Evolutionary conservation across 2,329 filamentous ascomycete species (phyloP), one percentile per base, ranked within the genome.

Genomic region (Pseudogymnoascus sp.): DNA sequence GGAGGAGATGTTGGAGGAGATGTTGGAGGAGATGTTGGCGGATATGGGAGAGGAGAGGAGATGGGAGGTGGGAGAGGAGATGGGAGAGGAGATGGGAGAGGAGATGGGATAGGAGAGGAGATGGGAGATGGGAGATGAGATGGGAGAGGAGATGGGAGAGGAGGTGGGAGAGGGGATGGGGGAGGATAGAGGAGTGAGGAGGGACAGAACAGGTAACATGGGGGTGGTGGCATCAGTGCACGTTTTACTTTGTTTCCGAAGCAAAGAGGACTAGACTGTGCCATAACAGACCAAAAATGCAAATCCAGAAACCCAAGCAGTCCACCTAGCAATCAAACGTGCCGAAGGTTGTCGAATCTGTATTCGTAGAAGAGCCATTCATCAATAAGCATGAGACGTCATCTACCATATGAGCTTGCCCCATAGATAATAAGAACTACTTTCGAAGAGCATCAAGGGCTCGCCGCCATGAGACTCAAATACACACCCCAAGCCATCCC

Each of bases 401-500:
- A 15, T 56, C 26, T 19, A 33, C 10, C 17, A 33, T 9, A 56
- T 19, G 17, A 56, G 42, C 42, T 21, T 56, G 23, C 23, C 29
- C 26, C 29, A 21, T 56, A 13, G 29, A 9, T 33, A 33, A 56
- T 19, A 3, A 33, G 0, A 21, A 7, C 50, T 19, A 2, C 17
- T 7, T 9, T 56, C 17, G 6, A 10, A 19, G 29, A 19, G 10
- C 29, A 15, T 33, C 26, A 56, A 17, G 50, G 50, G 29, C 29
- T 56, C 50, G 50, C 78, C 38, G 80, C 81, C 67, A 85, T 75
- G 70, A 92, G 76, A 71, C 88, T 91, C 75, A 93, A 78, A 73
- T 90, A 93, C 44, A 92, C 79, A 0, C 87, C 87, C 90, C 90
- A 93, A 13, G 79, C 81, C 23, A 93, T 80, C 4, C 90, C 89